Evolutionary conservation across 1,284 basidiomycete species (phyloP).

Genomic region (Stygiomarasmius scandens): DNA sequence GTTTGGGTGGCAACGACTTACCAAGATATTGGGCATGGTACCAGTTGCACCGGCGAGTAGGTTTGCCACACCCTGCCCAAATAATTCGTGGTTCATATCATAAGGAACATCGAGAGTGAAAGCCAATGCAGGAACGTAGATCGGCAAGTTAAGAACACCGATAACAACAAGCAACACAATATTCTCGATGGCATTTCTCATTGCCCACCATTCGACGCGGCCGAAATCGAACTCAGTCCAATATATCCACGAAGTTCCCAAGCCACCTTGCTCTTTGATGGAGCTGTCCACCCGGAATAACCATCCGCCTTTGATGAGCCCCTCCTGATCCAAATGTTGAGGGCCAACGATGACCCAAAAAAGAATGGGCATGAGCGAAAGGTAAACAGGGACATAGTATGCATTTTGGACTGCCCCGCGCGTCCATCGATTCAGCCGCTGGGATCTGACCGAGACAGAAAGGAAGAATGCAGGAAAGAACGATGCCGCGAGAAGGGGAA

Average conservation of each 20-base stretch:
- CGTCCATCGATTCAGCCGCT: slow-evolving; percentile 17
- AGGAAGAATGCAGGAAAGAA: slow-evolving; percentile 22
- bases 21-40: slow-evolving; percentile 25
- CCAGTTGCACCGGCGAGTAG: slow-evolving; percentile 24
- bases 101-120: slow-evolving; percentile 26
- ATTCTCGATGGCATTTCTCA: slow-evolving; percentile 24
- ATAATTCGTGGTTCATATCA: slow-evolving; percentile 26
- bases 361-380: slow-evolving; percentile 17
- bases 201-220: slow-evolving; percentile 24
- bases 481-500: slow-evolving; percentile 21
- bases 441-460: slow-evolving; percentile 20
- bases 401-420: slow-evolving; percentile 20
- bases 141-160: slow-evolving; percentile 26
- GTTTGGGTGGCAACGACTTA: slow-evolving; percentile 5
- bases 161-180: slow-evolving; percentile 26
- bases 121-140: slow-evolving; percentile 25
- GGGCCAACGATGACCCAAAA: slow-evolving; percentile 24
- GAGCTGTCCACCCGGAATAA: slow-evolving; percentile 21
- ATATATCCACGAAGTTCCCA: slow-evolving; percentile 25
- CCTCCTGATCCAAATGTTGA: slow-evolving; percentile 7
- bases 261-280: slow-evolving; percentile 8
- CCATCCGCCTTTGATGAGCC: slow-evolving; percentile 19
- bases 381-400: slow-evolving; percentile 20
- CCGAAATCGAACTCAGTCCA: slow-evolving; percentile 27
- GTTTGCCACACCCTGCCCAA: slow-evolving; percentile 25